A percentile compares a stretch with the other conserved stretches of the same genome.
Conservation (phyloP, 2,329 filamentous ascomycete genomes). For the Xylariaceae sp. region DNA sequence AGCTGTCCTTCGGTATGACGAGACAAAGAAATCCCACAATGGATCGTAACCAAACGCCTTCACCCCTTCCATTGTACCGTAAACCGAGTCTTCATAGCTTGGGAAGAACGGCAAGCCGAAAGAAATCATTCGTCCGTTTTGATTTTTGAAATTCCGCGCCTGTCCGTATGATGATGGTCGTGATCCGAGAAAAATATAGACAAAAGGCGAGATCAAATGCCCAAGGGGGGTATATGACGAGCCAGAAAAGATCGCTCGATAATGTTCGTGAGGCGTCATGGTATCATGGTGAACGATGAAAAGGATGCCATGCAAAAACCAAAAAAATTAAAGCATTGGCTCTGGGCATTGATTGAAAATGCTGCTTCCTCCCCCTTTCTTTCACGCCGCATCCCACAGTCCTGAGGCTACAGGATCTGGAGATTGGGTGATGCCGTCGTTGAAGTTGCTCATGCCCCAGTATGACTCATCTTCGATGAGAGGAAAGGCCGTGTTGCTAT, state of each 20-base stretch:
- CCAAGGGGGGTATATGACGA: conserved; percentile 12
- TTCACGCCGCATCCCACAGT: conserved; percentile 22
- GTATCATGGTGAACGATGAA: background rate
- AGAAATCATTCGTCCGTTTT: conserved; percentile 7
- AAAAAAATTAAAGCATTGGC: too few species aligned
- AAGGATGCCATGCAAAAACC: conserved; percentile 3
- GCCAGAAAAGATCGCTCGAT: conserved; percentile 7
- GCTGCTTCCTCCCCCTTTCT: background rate
- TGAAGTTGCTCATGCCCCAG: conserved; percentile 36
- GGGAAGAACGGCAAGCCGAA: background rate
- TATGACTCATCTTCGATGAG: conserved; percentile 42
- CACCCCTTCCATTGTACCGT: too few species aligned
- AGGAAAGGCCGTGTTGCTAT: conserved; percentile 38
- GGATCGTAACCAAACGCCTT: too few species aligned
- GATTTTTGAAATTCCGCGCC: conserved; percentile 9
- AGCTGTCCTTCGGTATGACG: too few species aligned
- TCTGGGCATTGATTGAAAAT: background rate
- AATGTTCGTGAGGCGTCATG: conserved; percentile 5
- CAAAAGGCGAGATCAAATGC: conserved; percentile 11
- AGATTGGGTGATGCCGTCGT: conserved; percentile 30
- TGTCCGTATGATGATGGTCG: conserved; percentile 10
- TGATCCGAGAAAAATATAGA: conserved; percentile 15
- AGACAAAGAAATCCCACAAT: too few species aligned
- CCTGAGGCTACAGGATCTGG: conserved; percentile 29
- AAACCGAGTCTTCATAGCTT: background rate